Evolutionary conservation across 2,329 filamentous ascomycete genomes (phyloP).

Genomic region (Sporothrix brasiliensis): DNA sequence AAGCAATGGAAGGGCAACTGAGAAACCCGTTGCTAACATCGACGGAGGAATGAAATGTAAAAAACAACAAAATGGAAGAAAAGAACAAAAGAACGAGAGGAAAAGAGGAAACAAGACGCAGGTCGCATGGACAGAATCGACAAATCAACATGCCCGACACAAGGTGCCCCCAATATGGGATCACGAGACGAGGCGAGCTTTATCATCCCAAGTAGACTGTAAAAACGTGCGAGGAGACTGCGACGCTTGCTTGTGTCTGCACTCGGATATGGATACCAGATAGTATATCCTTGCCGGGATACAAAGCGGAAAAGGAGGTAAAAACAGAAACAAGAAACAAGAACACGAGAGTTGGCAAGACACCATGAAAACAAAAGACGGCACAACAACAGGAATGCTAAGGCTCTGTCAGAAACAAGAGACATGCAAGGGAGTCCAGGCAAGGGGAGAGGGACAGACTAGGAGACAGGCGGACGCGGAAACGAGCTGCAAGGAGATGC

Average conservation of each 20-base stretch:
- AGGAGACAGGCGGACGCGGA: not conserved
- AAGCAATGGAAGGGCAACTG: not conserved
- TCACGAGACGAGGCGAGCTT: slow-evolving; percentile 11
- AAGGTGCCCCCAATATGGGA: slow-evolving; percentile 1
- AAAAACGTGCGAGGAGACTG: slow-evolving; percentile 17
- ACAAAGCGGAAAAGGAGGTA: not conserved
- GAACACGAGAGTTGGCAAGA: slow-evolving; percentile 15
- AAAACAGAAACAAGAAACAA: not conserved
- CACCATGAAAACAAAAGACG: not conserved
- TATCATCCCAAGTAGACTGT: slow-evolving; percentile 12
- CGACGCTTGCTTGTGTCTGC: not conserved
- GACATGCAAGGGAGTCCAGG: slow-evolving; percentile 20
- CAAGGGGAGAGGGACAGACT: slow-evolving; percentile 11
- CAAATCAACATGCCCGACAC: not conserved
- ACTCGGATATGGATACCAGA: not conserved
- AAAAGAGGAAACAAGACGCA: not conserved
- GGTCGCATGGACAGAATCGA: not conserved
- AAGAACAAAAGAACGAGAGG: not conserved
- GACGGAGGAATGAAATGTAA: not conserved
- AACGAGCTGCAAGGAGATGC: not conserved
- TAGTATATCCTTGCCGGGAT: not conserved
- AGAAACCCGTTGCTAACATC: not conserved
- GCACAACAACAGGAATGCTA: not conserved
- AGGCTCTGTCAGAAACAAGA: not conserved
- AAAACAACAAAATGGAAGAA: not conserved